Evolutionary conservation across 768 basidiomycete genomes (phyloP), one percentile per base, ranked within the genome.

Genomic region (Boletus pseudopeckii): DNA sequence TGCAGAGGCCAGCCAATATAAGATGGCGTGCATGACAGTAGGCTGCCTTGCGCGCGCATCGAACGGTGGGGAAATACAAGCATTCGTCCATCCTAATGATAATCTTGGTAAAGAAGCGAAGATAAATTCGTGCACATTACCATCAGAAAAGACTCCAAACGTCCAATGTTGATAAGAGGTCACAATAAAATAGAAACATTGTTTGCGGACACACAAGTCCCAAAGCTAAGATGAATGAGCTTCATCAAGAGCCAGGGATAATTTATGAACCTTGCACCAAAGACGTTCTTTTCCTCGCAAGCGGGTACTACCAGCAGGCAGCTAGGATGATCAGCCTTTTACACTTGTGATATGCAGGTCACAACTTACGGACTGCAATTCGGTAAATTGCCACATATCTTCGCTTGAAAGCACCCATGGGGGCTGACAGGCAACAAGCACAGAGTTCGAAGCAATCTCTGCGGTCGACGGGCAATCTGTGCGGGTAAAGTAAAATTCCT

Each of bases 91-190:
- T 37, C 80, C 84, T 85, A 22, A 18, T 14, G 10, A 48, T 41
- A 22, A 15, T 45, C 5, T 60, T 38, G 13, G 55, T 18, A 50
- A 49, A 22, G 28, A 45, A 42, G 9, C 3, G 5, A 46, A 15
- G 14, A 45, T 18, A 33, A 11, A 34, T 32, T 40, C 9, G 22
- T 13, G 38, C 37, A 52, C 39, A 42, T 59, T 64, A 82, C 84
- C 80, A 62, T 68, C 64, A n/a, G 82, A 81, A 62, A 84, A 85
- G 20, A 71, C 76, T 5, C 84, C 84, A 59, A 85, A 85, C 7
- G 79, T 71, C 84, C 83, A 85, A 15, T 80, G 75, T 43, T 77
- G 74, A 61, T 84, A 85, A 4, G 79, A 80, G 7, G 83, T 83
- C 48, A 85, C 61, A 15, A 83, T 75, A 48, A 85, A 85, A 74